phyloP scores from a whole-genome alignment of 1,284 basidiomycete genomes.

The Melanopsichium pennsylvanicum region DNA sequence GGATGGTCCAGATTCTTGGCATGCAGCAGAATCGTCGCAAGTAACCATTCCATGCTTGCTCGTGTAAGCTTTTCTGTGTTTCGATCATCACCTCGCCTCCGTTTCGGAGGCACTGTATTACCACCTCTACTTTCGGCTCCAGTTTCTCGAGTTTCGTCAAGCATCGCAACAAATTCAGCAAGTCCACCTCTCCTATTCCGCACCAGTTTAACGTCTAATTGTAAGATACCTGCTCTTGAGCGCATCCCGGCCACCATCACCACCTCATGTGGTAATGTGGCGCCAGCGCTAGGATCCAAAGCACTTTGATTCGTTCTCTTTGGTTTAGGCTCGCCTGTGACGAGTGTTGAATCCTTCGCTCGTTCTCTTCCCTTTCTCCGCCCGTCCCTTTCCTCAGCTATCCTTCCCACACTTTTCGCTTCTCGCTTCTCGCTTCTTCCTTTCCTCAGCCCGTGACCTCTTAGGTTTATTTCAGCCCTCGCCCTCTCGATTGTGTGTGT shows the following conservation, averaged over 20 bases:
- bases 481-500: too few relatives aligned
- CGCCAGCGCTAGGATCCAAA: constrained; percentile 1
- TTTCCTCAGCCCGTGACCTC: neutral
- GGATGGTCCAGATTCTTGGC: constrained; percentile 82
- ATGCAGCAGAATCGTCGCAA: constrained; percentile 66
- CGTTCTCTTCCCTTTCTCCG: neutral
- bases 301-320: neutral
- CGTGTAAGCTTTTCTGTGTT: neutral
- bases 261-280: neutral
- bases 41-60: constrained; percentile 20
- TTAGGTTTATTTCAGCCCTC: neutral
- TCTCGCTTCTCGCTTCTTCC: neutral
- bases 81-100: neutral
- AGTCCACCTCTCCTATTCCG: constrained; percentile 12
- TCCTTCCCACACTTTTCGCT: neutral
- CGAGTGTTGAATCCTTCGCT: constrained; percentile 5
- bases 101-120: constrained; percentile 14
- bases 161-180: constrained; percentile 14
- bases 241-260: neutral
- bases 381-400: neutral
- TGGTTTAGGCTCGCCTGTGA: constrained; percentile 21
- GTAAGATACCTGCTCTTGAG: constrained; percentile 29
- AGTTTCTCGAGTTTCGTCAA: constrained; percentile 6
- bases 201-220: constrained; percentile 6
- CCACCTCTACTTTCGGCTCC: constrained; percentile 13